These are phyloP conservation scores for Apostasia shenzhenica DNA, from an alignment of 106 monocot genomes.

Conservation along the genomic window DNA sequence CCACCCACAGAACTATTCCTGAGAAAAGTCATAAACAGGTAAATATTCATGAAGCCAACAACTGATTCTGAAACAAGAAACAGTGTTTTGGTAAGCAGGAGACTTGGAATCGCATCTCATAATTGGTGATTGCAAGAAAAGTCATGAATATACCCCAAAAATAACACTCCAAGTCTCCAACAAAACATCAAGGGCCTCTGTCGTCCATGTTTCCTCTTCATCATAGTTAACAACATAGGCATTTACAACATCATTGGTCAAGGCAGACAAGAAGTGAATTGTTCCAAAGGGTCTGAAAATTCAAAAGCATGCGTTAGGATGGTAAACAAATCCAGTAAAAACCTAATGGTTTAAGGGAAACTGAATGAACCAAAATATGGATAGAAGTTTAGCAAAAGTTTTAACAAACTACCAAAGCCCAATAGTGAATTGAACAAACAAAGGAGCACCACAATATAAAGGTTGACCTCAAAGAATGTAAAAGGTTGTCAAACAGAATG, in stretches of 20 bases:
- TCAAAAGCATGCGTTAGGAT: not conserved
- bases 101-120: not conserved
- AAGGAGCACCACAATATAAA: not conserved
- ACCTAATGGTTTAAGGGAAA: not conserved
- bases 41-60: not conserved
- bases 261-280: conserved; percentile 53
- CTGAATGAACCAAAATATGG: not conserved
- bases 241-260: conserved; percentile 82
- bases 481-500: conserved; percentile 61
- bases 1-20: no score
- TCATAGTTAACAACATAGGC: conserved; percentile 27
- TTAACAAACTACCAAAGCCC: not conserved
- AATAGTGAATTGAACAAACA: not conserved
- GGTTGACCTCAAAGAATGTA: conserved; percentile 72
- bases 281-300: conserved; percentile 70
- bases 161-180: conserved; percentile 88
- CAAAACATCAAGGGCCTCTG: conserved; percentile 73
- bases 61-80: not conserved
- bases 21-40: no score
- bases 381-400: no score
- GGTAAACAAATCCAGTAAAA: not conserved
- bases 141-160: conserved; percentile 52
- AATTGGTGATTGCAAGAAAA: not conserved
- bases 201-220: conserved; percentile 72
- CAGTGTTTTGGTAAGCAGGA: not conserved